phyloP scores from a whole-genome alignment of 2,329 filamentous ascomycete genomes.

The Zalaria sp. region DNA sequence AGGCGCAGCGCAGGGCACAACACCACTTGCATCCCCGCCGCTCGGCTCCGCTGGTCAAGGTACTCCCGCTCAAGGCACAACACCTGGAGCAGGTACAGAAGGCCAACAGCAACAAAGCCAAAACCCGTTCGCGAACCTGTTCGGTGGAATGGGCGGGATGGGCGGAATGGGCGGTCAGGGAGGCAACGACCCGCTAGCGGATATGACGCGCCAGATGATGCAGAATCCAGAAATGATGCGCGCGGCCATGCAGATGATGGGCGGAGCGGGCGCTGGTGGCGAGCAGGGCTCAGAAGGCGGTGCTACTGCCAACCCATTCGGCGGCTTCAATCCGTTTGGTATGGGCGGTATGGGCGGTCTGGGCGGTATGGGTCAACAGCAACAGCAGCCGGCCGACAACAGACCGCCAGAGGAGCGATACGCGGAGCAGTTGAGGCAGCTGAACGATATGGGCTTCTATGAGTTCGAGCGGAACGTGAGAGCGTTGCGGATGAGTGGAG shows the following conservation, averaged over 20 bases:
- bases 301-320: slow-evolving; percentile 29
- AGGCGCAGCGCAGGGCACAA: slow-evolving; percentile 18
- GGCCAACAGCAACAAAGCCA: slow-evolving; percentile 19
- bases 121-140: slow-evolving; percentile 58
- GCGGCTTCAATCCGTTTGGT: slow-evolving; percentile 31
- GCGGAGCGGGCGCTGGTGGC: slow-evolving; percentile 31
- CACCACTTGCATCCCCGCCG: slow-evolving; percentile 18
- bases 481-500: slow-evolving; percentile 74
- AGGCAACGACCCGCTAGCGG: slow-evolving; percentile 34
- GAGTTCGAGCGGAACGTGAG: slow-evolving; percentile 91
- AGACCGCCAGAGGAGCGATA: slow-evolving; percentile 90
- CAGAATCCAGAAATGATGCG: slow-evolving; percentile 45
- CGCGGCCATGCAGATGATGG: slow-evolving; percentile 40
- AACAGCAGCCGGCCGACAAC: slow-evolving; percentile 56
- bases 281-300: slow-evolving; percentile 17
- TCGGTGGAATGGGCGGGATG: slow-evolving; percentile 24
- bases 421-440: slow-evolving; percentile 72
- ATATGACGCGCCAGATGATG: slow-evolving; percentile 33
- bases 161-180: slow-evolving; percentile 9
- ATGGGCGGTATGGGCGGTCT: slow-evolving; percentile 18
- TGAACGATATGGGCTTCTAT: slow-evolving; percentile 98
- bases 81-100: slow-evolving; percentile 16
- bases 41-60: slow-evolving; percentile 16
- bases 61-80: slow-evolving; percentile 11
- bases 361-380: slow-evolving; percentile 16